Evolutionary conservation across 257 asterid species (phyloP), one percentile per base, ranked within the genome.

Genomic region (Misopates orontium): DNA sequence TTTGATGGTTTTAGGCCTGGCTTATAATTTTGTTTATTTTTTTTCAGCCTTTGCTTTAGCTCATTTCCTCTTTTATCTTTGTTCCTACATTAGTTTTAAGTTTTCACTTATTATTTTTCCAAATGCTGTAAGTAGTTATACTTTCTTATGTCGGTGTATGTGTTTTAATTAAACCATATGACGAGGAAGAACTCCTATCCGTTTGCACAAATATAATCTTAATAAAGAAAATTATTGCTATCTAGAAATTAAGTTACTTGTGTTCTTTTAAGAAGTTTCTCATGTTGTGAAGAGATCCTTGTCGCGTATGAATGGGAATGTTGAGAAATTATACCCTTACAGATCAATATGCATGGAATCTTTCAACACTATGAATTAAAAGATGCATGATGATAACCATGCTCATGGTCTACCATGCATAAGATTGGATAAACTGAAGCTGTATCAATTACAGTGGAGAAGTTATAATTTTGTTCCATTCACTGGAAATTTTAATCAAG

Each of bases 361-460:
- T 7, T 28, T 7, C 36, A 28, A 28, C 7, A 28, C 36, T 28
- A 28, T 7, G 7, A 2, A 57, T 50, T 24, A 22, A 12, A 47
- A 36, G 44, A 54, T 54, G 42, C 71, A 66, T 17, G 15, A 51
- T 11, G 53, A 53, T 66, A 17, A 4, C 45, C 16, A 18, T 66
- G 41, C 21, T 21, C 55, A 54, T n/a, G 55, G 55, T 52, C 39
- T 21, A 53, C 41, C 60, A 17, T 14, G 51, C 36, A 28, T 28
- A 28, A 28, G 17, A 23, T 52, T 49, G 21, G 58, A 10, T 40
- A 73, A 58, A 17, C 15, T 11, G 41, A 40, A 56, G 13, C 21
- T 49, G 41, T 40, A 51, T 19, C 7, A 31, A 17, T 14, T 13
- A 45, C n/a, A 45, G n/a, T 66, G 18, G 44, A 28, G 49, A 55